Evolutionary conservation across 2,329 filamentous ascomycete species (phyloP), one percentile per base, ranked within the genome.

Genomic region (Paramyrothecium roridum): DNA sequence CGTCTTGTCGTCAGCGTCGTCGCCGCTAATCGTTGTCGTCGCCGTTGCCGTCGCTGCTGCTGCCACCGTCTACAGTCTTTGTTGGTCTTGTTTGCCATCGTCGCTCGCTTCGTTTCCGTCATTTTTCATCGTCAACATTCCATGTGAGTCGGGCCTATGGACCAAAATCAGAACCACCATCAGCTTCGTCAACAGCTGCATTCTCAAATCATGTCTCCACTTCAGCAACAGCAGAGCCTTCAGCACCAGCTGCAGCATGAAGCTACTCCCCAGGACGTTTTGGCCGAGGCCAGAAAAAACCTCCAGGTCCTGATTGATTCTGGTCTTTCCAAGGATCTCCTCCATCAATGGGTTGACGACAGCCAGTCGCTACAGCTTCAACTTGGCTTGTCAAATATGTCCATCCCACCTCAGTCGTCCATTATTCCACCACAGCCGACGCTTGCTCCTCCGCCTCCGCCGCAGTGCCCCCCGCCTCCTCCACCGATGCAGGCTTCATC

Each of bases 291-390:
- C 48, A 67, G 75, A 48, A 75, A 76, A 62, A 77, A 76, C 55
- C 70, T 78, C 8, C 74, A 78, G 65, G 72, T 72, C 48, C 64
- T 78, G 59, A 78, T 78, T 59, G 75, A 77, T 57, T 75, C 74
- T 17, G 75, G 75, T 48, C 62, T 78, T 11, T 77, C 75, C 52
- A 74, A 72, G 61, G 75, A 77, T 55, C 62, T 73, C 45, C 69
- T 75, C 26, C 72, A 75, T 55, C 72, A 74, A 65, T 72, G 70
- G 67, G 71, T 75, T 54, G 72, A 74, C 54, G 67, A 70, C 52
- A 69, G 69, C 61, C 68, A 69, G 58, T 67, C 70, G 40, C 62
- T 70, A 48, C 66, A 66, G 61, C 71, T 67, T 52, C 67, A 54
- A 26, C 66, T 66, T 47, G 53, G 56, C 11, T 50, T 50, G 43